Conservation (phyloP, 2,329 filamentous ascomycete genomes). For the Blastomyces percursus region DNA sequence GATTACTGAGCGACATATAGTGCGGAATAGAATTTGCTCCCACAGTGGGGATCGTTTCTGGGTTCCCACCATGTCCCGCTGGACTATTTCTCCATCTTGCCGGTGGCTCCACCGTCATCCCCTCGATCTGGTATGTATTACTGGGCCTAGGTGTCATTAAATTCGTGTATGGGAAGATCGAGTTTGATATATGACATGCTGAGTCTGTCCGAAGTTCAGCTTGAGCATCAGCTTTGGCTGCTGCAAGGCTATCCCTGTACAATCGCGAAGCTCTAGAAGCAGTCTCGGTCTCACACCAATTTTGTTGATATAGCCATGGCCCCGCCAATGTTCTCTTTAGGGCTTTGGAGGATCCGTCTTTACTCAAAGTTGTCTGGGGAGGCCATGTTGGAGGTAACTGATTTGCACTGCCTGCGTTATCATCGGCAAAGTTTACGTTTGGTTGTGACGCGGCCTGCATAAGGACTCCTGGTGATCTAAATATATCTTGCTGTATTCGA, state of each 20-base stretch:
- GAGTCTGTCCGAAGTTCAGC: neutral
- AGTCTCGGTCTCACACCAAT: neutral
- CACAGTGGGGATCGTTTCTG: no score
- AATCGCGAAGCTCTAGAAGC: conserved; percentile 9
- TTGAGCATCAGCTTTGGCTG: conserved; percentile 13
- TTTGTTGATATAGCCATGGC: conserved; percentile 12
- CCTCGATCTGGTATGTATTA: neutral
- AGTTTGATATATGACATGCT: neutral
- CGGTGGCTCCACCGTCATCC: neutral
- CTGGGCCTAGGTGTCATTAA: neutral
- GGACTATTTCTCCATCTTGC: neutral
- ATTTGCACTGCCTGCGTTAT: neutral
- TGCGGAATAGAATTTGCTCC: neutral
- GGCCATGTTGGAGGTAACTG: neutral
- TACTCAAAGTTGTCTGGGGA: neutral
- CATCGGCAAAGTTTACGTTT: neutral
- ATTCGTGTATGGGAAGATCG: neutral
- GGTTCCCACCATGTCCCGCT: neutral
- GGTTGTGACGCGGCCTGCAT: neutral
- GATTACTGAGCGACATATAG: neutral
- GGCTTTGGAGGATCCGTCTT: neutral
- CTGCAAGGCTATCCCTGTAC: conserved; percentile 12
- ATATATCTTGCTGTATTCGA: conserved; percentile 11
- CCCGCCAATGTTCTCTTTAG: conserved; percentile 13
- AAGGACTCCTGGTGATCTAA: neutral